Base-by-base conservation (phyloP, 73 alveolate species). In the Paramecium primaurelia region DNA sequence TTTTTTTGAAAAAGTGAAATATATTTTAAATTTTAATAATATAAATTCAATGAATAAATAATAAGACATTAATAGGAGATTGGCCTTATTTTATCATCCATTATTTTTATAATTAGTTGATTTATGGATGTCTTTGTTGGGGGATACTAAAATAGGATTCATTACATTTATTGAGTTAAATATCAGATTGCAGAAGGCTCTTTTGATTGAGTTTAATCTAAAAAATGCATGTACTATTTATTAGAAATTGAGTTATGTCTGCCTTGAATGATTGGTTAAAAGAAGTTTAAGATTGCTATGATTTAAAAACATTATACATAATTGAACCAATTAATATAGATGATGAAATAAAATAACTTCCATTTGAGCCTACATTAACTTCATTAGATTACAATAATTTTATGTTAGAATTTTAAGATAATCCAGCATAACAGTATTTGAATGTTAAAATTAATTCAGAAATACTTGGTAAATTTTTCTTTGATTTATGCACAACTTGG, bases 251-350 rank as follows among this genome's bases (percentile, higher is more conserved):
- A 45, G 86, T 89, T 73, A 83, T 89, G 49, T 89, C 94, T 38
- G 94, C 94, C 11, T 45, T 89, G 34, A 89, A 89, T 89, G 94
- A 89, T 89, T 89, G 94, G 94, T 38, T 89, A 7, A 89, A 73
- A 71, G 94, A 89, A 73, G 84, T 89, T 5, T 47, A 77, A 38
- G 94, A 89, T 51, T 89, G 94, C 47, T 71, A 47, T 34, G 92
- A 89, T 37, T 83, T 89, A 12, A 45, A 89, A 18, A 18, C 75
- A 47, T 73, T 83, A 32, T 71, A 71, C 58, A 47, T 58, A 14
- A 51, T 42, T 10, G 94, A 71, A 26, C 80, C 51, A 45, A 71
- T 89, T 0, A 71, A 89, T 47, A 32, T 89, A 4, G 71, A 89
- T 30, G 28, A 42, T 58, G 94, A 89, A 73, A 71, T 89, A 22